Base-by-base conservation (phyloP, 495 filamentous ascomycete genomes). In the Penicillium chermesinum region DNA sequence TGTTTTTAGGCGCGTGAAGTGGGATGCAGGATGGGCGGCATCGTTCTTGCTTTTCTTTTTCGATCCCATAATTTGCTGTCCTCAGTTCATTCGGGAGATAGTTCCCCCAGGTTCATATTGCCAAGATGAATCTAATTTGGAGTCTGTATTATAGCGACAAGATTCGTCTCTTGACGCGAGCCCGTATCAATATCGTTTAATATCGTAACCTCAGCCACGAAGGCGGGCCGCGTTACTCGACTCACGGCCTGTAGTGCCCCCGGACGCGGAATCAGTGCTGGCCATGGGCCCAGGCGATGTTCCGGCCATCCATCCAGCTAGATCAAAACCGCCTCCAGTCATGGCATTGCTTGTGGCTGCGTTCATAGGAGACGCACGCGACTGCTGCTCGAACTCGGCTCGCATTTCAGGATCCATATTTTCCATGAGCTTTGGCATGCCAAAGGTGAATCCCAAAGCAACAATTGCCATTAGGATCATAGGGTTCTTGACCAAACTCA, bases 351-450 rank as follows among this genome's bases (percentile, higher is more conserved):
- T 67, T 20, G 64, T 57, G 20, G 69, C 64, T 25, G 67, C 66
- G 10, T 75, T 74, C 52, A 91, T 72, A 4, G 84, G 79, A 50
- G 81, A 81, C 40, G 82, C 78, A 63, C 89, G 89, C 54, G 91
- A 89, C 47, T 88, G 83, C 62, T 89, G 85, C 62, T 96, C 89
- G 63, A 91, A 94, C 69, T 98, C 94, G 54, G 85, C 87, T 48
- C 82, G 81, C 72, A 87, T 87, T 66, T 98, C 93, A 14, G 88
- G 88, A 61, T 97, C 93, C 91, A 98, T 95, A 55, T 95, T 96
- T 42, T 97, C 90, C 69, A 97, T 81, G 27, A 98, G 62, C 67
- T 96, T 91, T 7, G 93, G 93, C 82, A 97, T 83, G 20, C 90
- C 90, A 41, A 96, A 70, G 34, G 95, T 89, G 38, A 95, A 66